Percentiles rank a stretch among this genome's conserved stretches.
phyloP scores from a whole-genome alignment of 345 rosid species.

The Populus davidiana region DNA sequence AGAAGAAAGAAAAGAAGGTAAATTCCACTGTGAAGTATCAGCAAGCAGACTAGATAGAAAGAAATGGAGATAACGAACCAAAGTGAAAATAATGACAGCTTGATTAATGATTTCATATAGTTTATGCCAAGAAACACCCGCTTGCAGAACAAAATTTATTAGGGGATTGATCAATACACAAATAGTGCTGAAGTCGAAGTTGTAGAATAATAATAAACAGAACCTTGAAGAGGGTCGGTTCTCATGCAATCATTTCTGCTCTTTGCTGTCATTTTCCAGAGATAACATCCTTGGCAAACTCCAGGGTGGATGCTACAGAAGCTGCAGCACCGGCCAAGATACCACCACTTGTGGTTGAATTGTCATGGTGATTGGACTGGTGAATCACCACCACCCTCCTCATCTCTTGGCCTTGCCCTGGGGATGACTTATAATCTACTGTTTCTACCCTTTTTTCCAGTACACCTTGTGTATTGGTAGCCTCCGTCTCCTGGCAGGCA shows the following conservation, averaged over 20 bases:
- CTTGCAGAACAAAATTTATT: background rate
- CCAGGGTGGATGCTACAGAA: conserved; percentile 46
- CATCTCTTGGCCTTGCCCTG: conserved; percentile 48
- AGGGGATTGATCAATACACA: background rate
- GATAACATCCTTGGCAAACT: conserved; percentile 52
- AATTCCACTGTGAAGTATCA: too few relatives aligned
- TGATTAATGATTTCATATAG: background rate
- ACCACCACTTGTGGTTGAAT: conserved; percentile 51
- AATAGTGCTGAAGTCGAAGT: too few relatives aligned
- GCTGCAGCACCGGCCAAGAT: conserved; percentile 60
- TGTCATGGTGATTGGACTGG: conserved; percentile 22
- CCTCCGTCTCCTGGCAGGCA: conserved; percentile 27
- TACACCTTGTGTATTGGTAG: conserved; percentile 24
- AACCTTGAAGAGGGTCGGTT: background rate
- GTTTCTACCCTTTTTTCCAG: conserved; percentile 44
- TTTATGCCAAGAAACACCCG: background rate
- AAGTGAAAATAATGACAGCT: background rate
- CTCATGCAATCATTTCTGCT: background rate
- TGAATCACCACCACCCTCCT: conserved; percentile 52
- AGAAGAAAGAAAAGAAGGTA: too few relatives aligned
- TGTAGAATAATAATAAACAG: background rate
- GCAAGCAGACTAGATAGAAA: background rate
- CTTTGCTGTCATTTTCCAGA: background rate
- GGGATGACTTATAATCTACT: conserved; percentile 41
- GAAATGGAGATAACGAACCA: background rate